Evolutionary conservation across 306 rosid genomes (phyloP).

Genomic region (Canavalia gladiata): DNA sequence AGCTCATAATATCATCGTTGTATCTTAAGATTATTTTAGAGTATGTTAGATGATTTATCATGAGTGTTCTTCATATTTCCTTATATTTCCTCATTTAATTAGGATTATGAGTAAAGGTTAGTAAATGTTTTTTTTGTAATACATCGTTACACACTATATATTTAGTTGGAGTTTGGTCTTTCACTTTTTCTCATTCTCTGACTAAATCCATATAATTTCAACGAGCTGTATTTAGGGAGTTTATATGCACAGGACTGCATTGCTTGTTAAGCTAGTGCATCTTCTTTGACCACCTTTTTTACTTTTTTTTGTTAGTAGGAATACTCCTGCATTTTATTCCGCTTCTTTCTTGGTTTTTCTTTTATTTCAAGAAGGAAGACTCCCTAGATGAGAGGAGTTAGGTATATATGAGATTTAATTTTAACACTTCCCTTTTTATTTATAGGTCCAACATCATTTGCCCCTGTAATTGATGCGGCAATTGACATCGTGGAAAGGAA

Average conservation of each 20-base stretch:
- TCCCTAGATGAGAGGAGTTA: neutral
- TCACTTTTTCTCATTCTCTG: neutral
- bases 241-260: neutral
- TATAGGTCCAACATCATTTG: slow-evolving; percentile 94
- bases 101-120: neutral
- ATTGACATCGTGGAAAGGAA: slow-evolving; percentile 81
- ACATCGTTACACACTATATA: neutral
- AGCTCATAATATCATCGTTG: neutral
- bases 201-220: neutral
- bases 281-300: neutral
- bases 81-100: neutral
- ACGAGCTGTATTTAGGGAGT: neutral
- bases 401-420: slow-evolving; percentile 6
- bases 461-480: slow-evolving; percentile 87
- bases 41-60: neutral
- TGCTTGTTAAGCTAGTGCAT: neutral
- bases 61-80: neutral
- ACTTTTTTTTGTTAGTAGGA: neutral
- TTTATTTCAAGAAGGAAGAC: neutral
- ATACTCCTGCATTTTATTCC: slow-evolving; percentile 5
- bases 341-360: slow-evolving; percentile 23
- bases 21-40: neutral
- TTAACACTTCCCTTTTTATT: slow-evolving; percentile 33
- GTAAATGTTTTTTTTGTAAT: neutral
- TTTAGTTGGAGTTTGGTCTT: neutral